Conservation (phyloP, 169 alveolate genomes). For the Eimeria acervulina region DNA sequence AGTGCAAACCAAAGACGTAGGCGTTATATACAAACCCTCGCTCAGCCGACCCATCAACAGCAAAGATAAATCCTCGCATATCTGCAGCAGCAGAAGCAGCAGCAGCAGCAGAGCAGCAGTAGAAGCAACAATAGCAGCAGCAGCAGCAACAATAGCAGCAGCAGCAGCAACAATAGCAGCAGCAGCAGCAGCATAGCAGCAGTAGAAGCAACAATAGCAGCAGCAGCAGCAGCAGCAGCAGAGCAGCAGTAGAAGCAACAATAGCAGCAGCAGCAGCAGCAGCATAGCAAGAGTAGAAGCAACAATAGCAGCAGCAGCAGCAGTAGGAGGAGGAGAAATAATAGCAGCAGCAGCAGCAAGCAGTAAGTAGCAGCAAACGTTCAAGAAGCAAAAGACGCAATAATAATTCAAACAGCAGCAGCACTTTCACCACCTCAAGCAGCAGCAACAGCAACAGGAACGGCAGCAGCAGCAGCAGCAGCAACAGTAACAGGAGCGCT, state of each 20-base stretch:
- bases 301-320: not conserved
- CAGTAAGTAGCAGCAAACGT: not conserved
- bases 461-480: not conserved
- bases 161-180: not conserved
- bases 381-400: not conserved
- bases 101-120: not conserved
- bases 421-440: not conserved
- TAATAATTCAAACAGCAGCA: not conserved
- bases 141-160: not conserved
- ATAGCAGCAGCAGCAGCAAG: not conserved
- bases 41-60: not conserved
- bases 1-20: conserved; percentile 69
- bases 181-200: not conserved
- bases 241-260: no score
- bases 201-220: not conserved
- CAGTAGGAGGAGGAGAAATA: not conserved
- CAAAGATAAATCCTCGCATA: not conserved
- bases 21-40: conserved; percentile 19
- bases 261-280: not conserved
- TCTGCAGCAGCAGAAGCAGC: not conserved
- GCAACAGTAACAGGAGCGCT: conserved; percentile 6
- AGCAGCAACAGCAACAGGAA: no score
- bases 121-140: not conserved
- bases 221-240: not conserved
- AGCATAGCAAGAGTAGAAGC: not conserved